Conservation (phyloP, 1,139 yeast species). For the Suhomyces taliae region DNA sequence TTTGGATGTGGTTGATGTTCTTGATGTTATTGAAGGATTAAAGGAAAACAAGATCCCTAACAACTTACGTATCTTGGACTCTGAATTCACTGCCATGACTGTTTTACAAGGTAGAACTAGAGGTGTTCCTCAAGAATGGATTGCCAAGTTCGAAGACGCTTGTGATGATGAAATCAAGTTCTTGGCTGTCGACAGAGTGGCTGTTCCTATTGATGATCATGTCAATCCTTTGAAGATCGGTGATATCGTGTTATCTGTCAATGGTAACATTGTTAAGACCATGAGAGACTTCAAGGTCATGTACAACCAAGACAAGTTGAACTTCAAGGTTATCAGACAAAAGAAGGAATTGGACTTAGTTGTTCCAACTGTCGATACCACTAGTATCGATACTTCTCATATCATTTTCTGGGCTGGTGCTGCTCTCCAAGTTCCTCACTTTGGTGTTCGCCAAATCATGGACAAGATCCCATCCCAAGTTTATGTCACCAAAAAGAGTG, state of each 20-base stretch:
- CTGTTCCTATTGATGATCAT: slow-evolving; percentile 36
- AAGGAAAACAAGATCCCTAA: slow-evolving; percentile 54
- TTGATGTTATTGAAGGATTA: slow-evolving; percentile 55
- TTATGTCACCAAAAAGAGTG: slow-evolving; percentile 68
- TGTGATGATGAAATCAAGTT: slow-evolving; percentile 68
- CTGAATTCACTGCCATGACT: slow-evolving; percentile 71
- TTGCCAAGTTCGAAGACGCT: slow-evolving; percentile 59
- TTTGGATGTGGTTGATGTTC: slow-evolving; percentile 68
- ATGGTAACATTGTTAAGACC: slow-evolving; percentile 62
- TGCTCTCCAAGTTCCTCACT: slow-evolving; percentile 55
- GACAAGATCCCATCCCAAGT: slow-evolving; percentile 78
- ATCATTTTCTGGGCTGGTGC: slow-evolving; percentile 84
- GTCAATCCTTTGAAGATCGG: slow-evolving; percentile 50
- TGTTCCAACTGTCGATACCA: slow-evolving; percentile 64
- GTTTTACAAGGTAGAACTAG: slow-evolving; percentile 77
- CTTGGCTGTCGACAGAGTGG: slow-evolving; percentile 68
- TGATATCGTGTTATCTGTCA: slow-evolving; percentile 72
- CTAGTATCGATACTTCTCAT: slow-evolving; percentile 60
- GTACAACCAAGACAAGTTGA: slow-evolving; percentile 44
- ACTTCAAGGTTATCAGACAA: slow-evolving; percentile 64
- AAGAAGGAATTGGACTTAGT: slow-evolving; percentile 49
- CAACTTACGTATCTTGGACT: slow-evolving; percentile 67
- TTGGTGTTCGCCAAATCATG: slow-evolving; percentile 62
- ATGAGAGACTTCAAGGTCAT: slow-evolving; percentile 66
- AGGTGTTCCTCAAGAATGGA: slow-evolving; percentile 87